A percentile compares a stretch with the other conserved stretches of the same genome.
These are phyloP conservation scores for Mycena chlorophos DNA, from an alignment of 768 basidiomycete species.

Conservation along the genomic window DNA sequence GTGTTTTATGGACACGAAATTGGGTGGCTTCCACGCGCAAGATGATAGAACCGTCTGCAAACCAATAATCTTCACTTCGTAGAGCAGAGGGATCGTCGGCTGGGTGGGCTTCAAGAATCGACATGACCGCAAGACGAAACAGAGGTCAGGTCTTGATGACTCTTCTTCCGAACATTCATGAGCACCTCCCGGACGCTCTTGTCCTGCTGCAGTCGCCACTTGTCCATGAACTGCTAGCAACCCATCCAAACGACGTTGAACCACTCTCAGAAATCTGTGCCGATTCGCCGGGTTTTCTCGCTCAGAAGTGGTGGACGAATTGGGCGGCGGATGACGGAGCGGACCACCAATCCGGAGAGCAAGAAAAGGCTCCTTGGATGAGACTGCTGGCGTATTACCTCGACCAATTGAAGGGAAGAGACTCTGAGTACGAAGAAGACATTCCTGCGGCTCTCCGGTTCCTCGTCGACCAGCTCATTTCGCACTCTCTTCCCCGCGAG, in stretches of 20 bases:
- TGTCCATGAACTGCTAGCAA: slow-evolving; percentile 37
- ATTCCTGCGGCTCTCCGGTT: background rate
- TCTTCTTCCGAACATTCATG: background rate
- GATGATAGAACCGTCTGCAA: slow-evolving; percentile 10
- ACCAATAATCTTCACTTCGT: background rate
- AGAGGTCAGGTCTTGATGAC: no score
- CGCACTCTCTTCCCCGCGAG: background rate
- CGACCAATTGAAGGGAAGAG: background rate
- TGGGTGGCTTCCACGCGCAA: slow-evolving; percentile 3
- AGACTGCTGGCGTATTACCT: slow-evolving; percentile 4
- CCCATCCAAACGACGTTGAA: slow-evolving; percentile 49
- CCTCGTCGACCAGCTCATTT: slow-evolving; percentile 9
- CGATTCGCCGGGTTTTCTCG: slow-evolving; percentile 23
- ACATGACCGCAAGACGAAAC: no score
- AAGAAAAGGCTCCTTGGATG: slow-evolving; percentile 22
- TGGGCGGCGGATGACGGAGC: slow-evolving; percentile 20
- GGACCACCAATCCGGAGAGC: background rate
- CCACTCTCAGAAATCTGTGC: slow-evolving; percentile 19
- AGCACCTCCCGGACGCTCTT: background rate
- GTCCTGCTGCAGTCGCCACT: slow-evolving; percentile 11
- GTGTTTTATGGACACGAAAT: slow-evolving; percentile 10
- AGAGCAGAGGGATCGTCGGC: background rate
- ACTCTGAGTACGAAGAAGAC: background rate
- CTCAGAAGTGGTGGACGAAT: slow-evolving; percentile 40
- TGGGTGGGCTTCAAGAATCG: background rate